Evolutionary conservation across 768 basidiomycete genomes (phyloP).

Genomic region (Heimioporus sp.): DNA sequence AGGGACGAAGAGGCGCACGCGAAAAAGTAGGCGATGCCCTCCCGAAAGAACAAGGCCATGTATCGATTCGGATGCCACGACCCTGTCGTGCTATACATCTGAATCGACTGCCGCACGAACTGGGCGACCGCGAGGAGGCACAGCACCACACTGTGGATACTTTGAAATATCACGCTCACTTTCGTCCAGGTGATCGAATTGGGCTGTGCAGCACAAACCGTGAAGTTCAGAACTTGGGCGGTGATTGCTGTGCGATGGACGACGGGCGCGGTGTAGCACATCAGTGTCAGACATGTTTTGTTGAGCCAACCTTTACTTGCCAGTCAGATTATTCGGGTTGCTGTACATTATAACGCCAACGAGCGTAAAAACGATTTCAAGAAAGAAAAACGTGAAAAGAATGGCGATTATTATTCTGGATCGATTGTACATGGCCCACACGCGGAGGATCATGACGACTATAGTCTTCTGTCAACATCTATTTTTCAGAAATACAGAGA

Average conservation of each 20-base stretch:
- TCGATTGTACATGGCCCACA: conserved; percentile 13
- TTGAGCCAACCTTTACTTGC: not conserved
- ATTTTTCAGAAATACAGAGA: not conserved
- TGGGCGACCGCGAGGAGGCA: not conserved
- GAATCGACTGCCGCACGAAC: conserved; percentile 2
- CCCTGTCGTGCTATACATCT: not conserved
- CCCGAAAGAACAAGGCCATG: conserved; percentile 1
- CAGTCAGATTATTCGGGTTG: not conserved
- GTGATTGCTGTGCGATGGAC: not conserved
- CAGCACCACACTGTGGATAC: not conserved
- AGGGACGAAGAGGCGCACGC: not conserved
- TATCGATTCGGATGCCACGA: conserved; percentile 9
- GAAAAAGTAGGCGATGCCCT: conserved; percentile 11
- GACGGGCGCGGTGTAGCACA: not conserved
- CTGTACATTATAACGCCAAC: not conserved
- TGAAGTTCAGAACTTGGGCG: not conserved
- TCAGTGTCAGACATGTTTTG: not conserved
- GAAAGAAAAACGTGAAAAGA: not conserved
- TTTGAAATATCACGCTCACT: not conserved
- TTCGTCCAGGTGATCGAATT: not conserved
- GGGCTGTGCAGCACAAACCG: not conserved
- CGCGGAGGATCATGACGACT: conserved; percentile 3
- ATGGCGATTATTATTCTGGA: conserved; percentile 3
- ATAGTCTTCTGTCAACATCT: not conserved
- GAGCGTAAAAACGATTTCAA: not conserved